These are phyloP conservation scores for Tephrocybe rancida DNA, from an alignment of 768 basidiomycete genomes.

Conservation along the genomic window DNA sequence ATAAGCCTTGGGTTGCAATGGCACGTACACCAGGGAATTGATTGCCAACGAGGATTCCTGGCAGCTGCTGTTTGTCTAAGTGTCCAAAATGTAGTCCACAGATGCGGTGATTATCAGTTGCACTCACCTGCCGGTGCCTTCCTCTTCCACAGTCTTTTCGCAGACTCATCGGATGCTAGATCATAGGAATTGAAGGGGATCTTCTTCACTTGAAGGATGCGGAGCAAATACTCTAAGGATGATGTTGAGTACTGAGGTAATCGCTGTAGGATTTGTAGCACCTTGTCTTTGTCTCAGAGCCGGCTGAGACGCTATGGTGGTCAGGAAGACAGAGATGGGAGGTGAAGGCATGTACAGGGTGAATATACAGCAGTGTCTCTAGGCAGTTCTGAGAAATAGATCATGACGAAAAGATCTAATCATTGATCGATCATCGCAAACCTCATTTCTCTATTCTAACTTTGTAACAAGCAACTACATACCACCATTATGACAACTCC, in stretches of 20 bases:
- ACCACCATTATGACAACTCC: constrained; percentile 9
- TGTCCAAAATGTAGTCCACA: background rate
- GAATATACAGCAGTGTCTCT: no score
- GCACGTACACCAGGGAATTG: constrained; percentile 73
- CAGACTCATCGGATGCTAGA: constrained; percentile 81
- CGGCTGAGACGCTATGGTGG: constrained; percentile 86
- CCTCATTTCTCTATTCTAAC: no score
- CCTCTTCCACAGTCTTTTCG: constrained; percentile 79
- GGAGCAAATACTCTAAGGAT: constrained; percentile 71
- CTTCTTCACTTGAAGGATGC: constrained; percentile 85
- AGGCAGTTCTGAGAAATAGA: background rate
- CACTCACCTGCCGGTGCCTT: constrained; percentile 68
- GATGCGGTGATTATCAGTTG: constrained; percentile 6
- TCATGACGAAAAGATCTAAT: background rate
- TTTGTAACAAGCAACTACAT: no score
- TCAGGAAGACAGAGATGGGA: constrained; percentile 81
- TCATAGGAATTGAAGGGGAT: constrained; percentile 83
- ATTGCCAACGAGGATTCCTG: constrained; percentile 80
- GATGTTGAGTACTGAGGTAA: background rate
- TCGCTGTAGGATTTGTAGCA: background rate
- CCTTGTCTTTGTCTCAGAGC: constrained; percentile 81
- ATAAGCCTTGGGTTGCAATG: no score
- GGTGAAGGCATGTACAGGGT: constrained; percentile 65
- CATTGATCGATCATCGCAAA: background rate
- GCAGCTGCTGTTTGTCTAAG: constrained; percentile 81